Evolutionary conservation across 805 yeast genomes (phyloP), one percentile per base, ranked within the genome.

Genomic region (Saccharomycopsis microspora): DNA sequence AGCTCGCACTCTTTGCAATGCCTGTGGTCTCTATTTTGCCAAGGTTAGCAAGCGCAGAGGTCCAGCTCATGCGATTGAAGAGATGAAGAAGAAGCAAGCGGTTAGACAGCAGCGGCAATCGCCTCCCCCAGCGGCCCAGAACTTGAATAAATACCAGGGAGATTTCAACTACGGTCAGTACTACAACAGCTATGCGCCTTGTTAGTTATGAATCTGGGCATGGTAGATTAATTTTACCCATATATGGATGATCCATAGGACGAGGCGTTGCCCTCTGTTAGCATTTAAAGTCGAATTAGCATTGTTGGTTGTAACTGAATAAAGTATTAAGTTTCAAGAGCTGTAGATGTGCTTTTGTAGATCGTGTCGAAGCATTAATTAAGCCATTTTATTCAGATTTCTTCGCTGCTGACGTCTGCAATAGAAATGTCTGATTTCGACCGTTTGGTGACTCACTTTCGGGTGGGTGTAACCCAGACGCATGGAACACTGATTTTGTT

Each of bases 11-110:
- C 63, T 85, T 44, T 85, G 94, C 64, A 85, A 85, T 60, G 93
- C 93, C 1, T 85, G 95, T 61, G 95, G 95, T 0, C 64, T 85
- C 39, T 81, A 72, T 58, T 84, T 78, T 60, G 82, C 85, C 41
- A 84, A 84, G 58, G 64, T 82, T 32, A 68, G 74, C 45, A 82
- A 80, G 57, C 69, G 70, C 50, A 71, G 69, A 51, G 86, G 86
- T 8, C 72, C 70, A 41, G 69, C 63, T 4, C 65, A 67, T 41
- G 80, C 82, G 28, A 72, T 72, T 35, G 65, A 64, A 54, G 72
- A 70, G 7, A 60, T 68, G 64, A 56, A 55, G 32, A 43, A 44
- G 10, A 52, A 52, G 32, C 49, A 52, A 32, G 47, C 19, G 19
- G 19, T 19, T 1, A 19, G 19, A 19, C 42, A 40, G 31, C 11